Evolutionary conservation across 148 eudicot genomes (phyloP).

Genomic region (Rhododendron vialii): DNA sequence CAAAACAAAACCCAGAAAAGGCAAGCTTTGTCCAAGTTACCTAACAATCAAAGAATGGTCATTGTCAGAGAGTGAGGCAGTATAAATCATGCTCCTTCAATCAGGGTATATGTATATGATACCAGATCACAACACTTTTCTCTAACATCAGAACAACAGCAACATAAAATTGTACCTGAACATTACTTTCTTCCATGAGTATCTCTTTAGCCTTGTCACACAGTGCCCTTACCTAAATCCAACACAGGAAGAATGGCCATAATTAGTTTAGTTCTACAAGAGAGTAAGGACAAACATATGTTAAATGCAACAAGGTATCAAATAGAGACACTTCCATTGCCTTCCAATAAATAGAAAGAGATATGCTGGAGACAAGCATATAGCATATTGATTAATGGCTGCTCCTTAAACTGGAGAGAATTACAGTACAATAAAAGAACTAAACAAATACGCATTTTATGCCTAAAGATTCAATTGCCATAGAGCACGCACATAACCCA

Average conservation of each 20-base stretch:
- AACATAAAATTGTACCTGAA: slow-evolving; percentile 52
- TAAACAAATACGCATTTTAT: neutral
- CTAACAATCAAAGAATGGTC: neutral
- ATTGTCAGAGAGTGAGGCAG: neutral
- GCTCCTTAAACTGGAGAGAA: neutral
- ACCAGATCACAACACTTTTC: neutral
- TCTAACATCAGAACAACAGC: neutral
- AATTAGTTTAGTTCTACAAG: neutral
- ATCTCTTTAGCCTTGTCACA: slow-evolving; percentile 98
- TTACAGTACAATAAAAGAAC: neutral
- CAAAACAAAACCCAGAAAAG: neutral
- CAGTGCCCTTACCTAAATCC: slow-evolving; percentile 61
- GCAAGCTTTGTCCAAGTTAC: neutral
- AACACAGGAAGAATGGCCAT: slow-evolving; percentile 10
- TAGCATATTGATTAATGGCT: neutral
- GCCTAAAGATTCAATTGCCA: neutral
- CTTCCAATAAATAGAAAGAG: neutral
- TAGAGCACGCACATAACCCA: neutral
- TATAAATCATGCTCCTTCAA: neutral
- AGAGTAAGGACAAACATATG: neutral
- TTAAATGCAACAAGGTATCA: neutral
- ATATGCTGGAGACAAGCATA: neutral
- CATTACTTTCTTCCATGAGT: slow-evolving; percentile 90
- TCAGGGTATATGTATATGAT: neutral
- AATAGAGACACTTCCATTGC: neutral